Conservation (phyloP, 192 early-diverging fungal genomes). For the Mortierella hygrophila region DNA sequence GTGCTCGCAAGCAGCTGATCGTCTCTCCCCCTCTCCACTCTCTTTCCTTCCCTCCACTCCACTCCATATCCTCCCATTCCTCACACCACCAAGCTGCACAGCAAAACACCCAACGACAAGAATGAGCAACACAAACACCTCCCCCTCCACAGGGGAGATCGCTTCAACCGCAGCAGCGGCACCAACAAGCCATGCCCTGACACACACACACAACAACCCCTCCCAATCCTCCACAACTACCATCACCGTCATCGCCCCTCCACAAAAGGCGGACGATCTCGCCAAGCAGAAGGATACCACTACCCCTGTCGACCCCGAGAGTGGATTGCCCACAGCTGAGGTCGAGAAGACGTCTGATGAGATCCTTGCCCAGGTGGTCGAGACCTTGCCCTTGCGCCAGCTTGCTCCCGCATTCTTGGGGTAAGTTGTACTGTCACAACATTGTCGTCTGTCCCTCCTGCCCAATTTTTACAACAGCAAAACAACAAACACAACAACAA, state of each 20-base stretch:
- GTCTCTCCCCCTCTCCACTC: neutral
- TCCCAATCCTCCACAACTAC: neutral
- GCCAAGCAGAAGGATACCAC: neutral
- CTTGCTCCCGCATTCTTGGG: conserved; percentile 45
- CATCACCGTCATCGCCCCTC: conserved; percentile 10
- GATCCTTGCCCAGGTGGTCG: conserved; percentile 38
- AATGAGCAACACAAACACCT: neutral
- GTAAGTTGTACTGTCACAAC: conserved; percentile 1
- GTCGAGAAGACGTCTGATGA: conserved; percentile 37
- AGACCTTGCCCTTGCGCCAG: conserved; percentile 44
- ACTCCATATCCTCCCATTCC: neutral
- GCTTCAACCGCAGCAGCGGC: neutral
- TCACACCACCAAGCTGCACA: too few relatives aligned
- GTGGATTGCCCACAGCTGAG: neutral
- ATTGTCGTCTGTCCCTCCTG: neutral
- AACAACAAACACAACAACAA: neutral
- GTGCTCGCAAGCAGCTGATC: neutral
- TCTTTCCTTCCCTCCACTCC: neutral
- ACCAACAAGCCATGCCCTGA: neutral
- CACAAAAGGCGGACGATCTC: neutral
- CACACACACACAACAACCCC: neutral
- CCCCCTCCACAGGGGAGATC: neutral
- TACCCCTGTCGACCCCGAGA: conserved; percentile 6
- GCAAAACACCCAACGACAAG: neutral
- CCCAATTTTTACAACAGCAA: neutral